Evolutionary conservation across 345 rosid genomes (phyloP), one percentile per base, ranked within the genome.

Genomic region (Eucalyptus camaldulensis): DNA sequence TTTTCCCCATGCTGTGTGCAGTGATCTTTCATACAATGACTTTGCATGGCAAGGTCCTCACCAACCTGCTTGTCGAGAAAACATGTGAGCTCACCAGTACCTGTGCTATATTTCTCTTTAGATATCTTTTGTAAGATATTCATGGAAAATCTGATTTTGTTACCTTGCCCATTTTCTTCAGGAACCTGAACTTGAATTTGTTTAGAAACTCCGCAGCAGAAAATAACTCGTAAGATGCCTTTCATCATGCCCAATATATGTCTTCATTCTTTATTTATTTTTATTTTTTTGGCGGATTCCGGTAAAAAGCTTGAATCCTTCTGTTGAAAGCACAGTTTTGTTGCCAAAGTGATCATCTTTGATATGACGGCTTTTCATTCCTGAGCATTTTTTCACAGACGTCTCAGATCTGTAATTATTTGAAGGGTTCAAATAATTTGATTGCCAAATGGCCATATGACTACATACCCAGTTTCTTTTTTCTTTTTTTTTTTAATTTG

Each of bases 11-110:
- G 40, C 14, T 31, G n/a, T 80, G 54, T 87, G 62, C 95, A 95
- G 96, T 51, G 96, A 95, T 90, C 89, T 95, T 56, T 94, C 96
- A 16, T 95, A 95, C 89, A 95, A 94, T 83, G 90, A 94, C 90
- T 91, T 95, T 13, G 51, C 87, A 8, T 88, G 86, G 88, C 94
- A 91, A 89, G 90, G 91, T 86, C 91, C 94, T 87, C 88, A 37
- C 12, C 90, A 87, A 16, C 89, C 88, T 90, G 89, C 90, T 88
- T 95, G 95, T 90, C 91, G 10, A 58, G 90, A 89, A 45, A 88
- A 92, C 88, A 54, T 91, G 96, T 95, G 87, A 95, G 93, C 31
- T 49, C 53, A 40, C 51, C 31, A 13, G 31, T 14, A 49, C 33
- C 65, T 69, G 7, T 33, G 22, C 10, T 25, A 17, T 56, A 22